Percentiles rank a stretch among this genome's conserved stretches.
These are phyloP conservation scores for Schizosaccharomyces cryophilus DNA, from an alignment of 805 yeast genomes.

Conservation along the genomic window DNA sequence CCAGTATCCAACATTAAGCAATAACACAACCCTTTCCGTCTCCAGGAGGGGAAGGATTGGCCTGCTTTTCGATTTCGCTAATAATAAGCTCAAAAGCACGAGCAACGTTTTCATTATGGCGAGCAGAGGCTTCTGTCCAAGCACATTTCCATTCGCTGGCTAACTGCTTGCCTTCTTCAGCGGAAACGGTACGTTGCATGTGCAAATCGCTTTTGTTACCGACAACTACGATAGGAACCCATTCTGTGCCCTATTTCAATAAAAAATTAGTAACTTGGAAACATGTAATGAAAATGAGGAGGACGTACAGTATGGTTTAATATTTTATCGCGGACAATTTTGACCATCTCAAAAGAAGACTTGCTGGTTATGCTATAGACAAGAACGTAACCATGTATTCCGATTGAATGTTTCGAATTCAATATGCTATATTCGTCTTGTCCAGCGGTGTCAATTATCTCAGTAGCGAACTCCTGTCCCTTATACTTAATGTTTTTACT, in stretches of 20 bases:
- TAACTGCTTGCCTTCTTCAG: constrained; percentile 32
- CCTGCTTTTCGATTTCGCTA: constrained; percentile 35
- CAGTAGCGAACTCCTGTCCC: constrained; percentile 55
- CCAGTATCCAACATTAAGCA: not conserved
- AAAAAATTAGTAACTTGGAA: constrained; percentile 4
- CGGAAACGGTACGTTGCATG: constrained; percentile 34
- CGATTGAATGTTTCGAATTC: constrained; percentile 54
- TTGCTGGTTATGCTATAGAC: constrained; percentile 63
- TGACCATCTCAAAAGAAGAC: constrained; percentile 52
- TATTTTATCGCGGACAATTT: constrained; percentile 59
- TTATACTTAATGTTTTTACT: constrained; percentile 41
- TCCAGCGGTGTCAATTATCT: constrained; percentile 79
- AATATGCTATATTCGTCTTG: constrained; percentile 59
- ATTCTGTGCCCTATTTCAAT: constrained; percentile 22
- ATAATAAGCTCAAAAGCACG: constrained; percentile 36
- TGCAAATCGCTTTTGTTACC: constrained; percentile 57
- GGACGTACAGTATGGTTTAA: constrained; percentile 22
- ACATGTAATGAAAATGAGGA: not conserved
- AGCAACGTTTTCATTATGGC: constrained; percentile 45
- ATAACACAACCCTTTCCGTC: constrained; percentile 27
- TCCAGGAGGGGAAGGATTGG: constrained; percentile 25
- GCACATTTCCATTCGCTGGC: constrained; percentile 46
- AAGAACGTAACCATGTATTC: constrained; percentile 60
- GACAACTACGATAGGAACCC: constrained; percentile 54
- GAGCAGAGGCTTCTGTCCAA: constrained; percentile 65